phyloP scores from a whole-genome alignment of 2,329 filamentous ascomycete genomes.

The Clarireedia paspali region DNA sequence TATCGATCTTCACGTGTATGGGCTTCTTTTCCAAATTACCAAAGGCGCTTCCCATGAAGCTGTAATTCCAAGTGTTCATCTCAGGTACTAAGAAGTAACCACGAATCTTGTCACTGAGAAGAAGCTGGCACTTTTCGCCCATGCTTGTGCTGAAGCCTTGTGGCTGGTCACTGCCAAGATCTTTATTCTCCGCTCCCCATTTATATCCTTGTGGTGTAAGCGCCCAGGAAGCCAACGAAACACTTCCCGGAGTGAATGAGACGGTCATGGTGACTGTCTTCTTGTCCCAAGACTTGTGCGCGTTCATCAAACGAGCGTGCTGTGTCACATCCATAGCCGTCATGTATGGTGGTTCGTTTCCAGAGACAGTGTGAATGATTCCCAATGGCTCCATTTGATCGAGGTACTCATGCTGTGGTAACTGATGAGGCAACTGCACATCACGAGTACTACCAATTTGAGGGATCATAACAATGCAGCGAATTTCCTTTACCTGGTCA shows the following conservation, averaged over 20 bases:
- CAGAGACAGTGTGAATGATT: conserved; percentile 90
- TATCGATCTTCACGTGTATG: conserved; percentile 89
- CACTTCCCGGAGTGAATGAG: conserved; percentile 92
- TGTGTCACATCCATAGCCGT: conserved; percentile 89
- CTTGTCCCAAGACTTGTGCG: conserved; percentile 71
- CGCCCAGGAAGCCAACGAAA: conserved; percentile 89
- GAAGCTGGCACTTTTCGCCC: conserved; percentile 90
- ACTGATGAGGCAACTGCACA: conserved; percentile 79
- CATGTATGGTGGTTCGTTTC: conserved; percentile 96
- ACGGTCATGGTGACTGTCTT: conserved; percentile 94
- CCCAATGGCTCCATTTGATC: conserved; percentile 82
- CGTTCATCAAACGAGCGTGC: conserved; percentile 82
- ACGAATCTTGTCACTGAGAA: conserved; percentile 86
- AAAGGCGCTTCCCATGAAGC: conserved; percentile 91
- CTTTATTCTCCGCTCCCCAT: conserved; percentile 95
- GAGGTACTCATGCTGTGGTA: conserved; percentile 89
- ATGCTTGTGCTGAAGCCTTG: conserved; percentile 87
- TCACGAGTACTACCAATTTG: conserved; percentile 92
- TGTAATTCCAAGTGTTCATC: conserved; percentile 90
- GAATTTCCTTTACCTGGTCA: conserved; percentile 92
- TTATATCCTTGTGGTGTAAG: conserved; percentile 89
- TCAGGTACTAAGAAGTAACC: conserved; percentile 97
- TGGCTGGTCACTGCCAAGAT: conserved; percentile 84
- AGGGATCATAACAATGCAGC: conserved; percentile 94
- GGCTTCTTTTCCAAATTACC: conserved; percentile 83